Evolutionary conservation across 2,329 filamentous ascomycete species (phyloP).

Genomic region (Paramyrothecium sp.): DNA sequence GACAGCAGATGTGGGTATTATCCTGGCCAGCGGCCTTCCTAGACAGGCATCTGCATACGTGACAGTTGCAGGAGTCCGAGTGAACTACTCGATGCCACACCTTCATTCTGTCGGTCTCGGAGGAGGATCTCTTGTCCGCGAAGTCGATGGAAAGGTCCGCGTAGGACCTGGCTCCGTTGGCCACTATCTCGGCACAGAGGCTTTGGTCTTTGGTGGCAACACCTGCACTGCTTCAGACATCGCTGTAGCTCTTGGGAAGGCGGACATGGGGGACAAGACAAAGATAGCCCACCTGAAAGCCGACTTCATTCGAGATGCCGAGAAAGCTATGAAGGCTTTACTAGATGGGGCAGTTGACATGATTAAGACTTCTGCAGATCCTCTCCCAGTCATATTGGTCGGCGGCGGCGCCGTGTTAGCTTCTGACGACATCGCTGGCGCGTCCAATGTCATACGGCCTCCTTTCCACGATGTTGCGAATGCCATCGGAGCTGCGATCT

Average conservation of each 20-base stretch:
- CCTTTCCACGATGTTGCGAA: slow-evolving; percentile 60
- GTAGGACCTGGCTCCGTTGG: slow-evolving; percentile 3
- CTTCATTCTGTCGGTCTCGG: slow-evolving; percentile 60
- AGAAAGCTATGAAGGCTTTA: slow-evolving; percentile 38
- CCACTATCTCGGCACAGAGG: not conserved
- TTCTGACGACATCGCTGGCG: slow-evolving; percentile 52
- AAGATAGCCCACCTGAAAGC: slow-evolving; percentile 28
- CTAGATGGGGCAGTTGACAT: slow-evolving; percentile 57
- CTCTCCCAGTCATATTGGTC: slow-evolving; percentile 59
- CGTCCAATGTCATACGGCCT: slow-evolving; percentile 55
- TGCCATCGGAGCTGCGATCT: slow-evolving; percentile 63
- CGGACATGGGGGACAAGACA: slow-evolving; percentile 39
- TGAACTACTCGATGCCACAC: slow-evolving; percentile 59
- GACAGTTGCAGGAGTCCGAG: slow-evolving; percentile 60
- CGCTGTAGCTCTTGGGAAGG: slow-evolving; percentile 32
- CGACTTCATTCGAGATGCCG: slow-evolving; percentile 21
- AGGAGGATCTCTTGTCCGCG: not conserved
- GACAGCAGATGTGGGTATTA: slow-evolving; percentile 61
- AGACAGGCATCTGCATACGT: slow-evolving; percentile 62
- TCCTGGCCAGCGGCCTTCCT: slow-evolving; percentile 62
- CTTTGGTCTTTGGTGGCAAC: slow-evolving; percentile 3
- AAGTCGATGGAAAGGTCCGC: not conserved
- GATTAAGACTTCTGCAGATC: slow-evolving; percentile 62
- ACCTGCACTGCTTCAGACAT: slow-evolving; percentile 49
- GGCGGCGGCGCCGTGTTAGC: slow-evolving; percentile 62